phyloP scores from a whole-genome alignment of 1,139 yeast species.

The Blastobotrys illinoisensis region DNA sequence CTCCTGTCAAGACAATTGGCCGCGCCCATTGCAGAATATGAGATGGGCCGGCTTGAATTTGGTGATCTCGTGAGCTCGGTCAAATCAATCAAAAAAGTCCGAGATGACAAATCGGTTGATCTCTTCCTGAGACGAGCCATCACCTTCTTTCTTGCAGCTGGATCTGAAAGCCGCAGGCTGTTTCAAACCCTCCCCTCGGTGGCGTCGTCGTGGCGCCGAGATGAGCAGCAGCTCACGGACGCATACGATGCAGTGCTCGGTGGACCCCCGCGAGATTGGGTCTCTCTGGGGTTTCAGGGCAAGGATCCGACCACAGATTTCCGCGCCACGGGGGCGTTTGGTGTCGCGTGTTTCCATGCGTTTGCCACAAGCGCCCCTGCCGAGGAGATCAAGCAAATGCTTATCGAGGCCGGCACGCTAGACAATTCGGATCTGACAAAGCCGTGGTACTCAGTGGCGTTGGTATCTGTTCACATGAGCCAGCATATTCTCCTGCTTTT shows the following conservation, averaged over 20 bases:
- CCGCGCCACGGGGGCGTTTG: slow-evolving; percentile 34
- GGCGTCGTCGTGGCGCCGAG: slow-evolving; percentile 11
- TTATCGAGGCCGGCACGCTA: slow-evolving; percentile 12
- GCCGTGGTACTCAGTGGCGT: slow-evolving; percentile 37
- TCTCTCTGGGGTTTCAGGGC: slow-evolving; percentile 36
- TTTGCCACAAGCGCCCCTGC: slow-evolving; percentile 22
- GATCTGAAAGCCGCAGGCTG: background rate
- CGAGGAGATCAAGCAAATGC: slow-evolving; percentile 16
- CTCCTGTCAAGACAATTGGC: background rate
- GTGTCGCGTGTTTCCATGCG: slow-evolving; percentile 25
- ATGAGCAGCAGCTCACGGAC: slow-evolving; percentile 8
- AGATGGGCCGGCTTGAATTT: slow-evolving; percentile 1
- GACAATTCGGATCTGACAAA: slow-evolving; percentile 7
- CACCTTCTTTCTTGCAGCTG: background rate
- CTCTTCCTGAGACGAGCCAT: slow-evolving; percentile 2
- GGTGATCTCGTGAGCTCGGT: background rate
- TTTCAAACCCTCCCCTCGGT: background rate
- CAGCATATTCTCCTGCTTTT: slow-evolving; percentile 15
- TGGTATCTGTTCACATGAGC: slow-evolving; percentile 34
- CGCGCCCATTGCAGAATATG: background rate
- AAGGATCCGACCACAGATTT: slow-evolving; percentile 35
- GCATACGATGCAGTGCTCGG: slow-evolving; percentile 12
- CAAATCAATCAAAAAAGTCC: slow-evolving; percentile 6
- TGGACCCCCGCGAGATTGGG: slow-evolving; percentile 27
- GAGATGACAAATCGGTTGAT: background rate